A percentile compares a stretch with the other conserved stretches of the same genome.
These are phyloP conservation scores for Vaccinium macrocarpon DNA, from an alignment of 148 eudicot genomes.

Conservation along the genomic window DNA sequence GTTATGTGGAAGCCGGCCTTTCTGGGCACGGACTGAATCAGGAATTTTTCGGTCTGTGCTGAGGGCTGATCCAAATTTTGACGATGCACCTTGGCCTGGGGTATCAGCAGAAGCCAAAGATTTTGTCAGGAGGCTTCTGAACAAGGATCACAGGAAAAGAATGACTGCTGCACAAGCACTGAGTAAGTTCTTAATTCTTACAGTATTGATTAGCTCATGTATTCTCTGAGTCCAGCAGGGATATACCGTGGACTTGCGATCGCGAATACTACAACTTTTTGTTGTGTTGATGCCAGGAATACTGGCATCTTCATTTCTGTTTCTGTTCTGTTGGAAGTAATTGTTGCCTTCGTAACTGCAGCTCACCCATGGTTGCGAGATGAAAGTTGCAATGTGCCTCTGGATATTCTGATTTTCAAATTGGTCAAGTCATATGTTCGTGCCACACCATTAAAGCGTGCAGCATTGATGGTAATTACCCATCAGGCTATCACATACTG, in stretches of 20 bases:
- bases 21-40: slow-evolving; percentile 96
- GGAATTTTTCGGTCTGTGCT: slow-evolving; percentile 94
- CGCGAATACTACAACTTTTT: background rate
- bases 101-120: slow-evolving; percentile 82
- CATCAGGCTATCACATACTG: background rate
- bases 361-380: slow-evolving; percentile 96
- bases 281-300: background rate
- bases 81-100: slow-evolving; percentile 87
- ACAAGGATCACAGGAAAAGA: slow-evolving; percentile 94
- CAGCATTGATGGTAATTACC: slow-evolving; percentile 65
- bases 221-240: background rate
- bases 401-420: slow-evolving; percentile 74
- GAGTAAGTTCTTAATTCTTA: slow-evolving; percentile 40
- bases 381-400: slow-evolving; percentile 55
- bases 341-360: slow-evolving; percentile 36
- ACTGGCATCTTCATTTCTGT: background rate
- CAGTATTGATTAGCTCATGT: background rate
- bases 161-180: slow-evolving; percentile 97
- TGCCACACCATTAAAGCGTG: slow-evolving; percentile 73
- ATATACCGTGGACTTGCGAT: background rate
- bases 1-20: slow-evolving; percentile 97
- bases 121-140: slow-evolving; percentile 85
- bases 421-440: slow-evolving; percentile 70
- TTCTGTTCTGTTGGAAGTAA: slow-evolving; percentile 14
- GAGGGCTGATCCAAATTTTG: slow-evolving; percentile 85